Percentiles rank a stretch among this genome's conserved stretches.
These are phyloP conservation scores for Ensete ventricosum DNA, from an alignment of 176 grass and related monocot species.

Conservation along the genomic window DNA sequence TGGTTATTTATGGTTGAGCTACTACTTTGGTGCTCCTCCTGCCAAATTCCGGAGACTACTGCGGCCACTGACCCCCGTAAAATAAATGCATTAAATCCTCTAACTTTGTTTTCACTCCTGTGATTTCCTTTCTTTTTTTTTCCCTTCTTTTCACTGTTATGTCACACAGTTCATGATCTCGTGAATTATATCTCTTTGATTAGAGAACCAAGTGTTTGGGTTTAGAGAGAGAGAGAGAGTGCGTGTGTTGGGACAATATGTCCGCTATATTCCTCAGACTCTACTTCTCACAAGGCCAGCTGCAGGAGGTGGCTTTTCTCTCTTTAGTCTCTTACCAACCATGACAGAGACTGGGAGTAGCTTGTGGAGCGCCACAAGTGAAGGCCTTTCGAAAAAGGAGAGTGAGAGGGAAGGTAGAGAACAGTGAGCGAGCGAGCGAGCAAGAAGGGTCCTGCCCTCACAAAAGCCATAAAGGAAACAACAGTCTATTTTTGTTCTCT, in stretches of 20 bases:
- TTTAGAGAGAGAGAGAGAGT: too few species aligned
- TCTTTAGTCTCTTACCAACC: background rate
- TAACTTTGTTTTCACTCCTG: too few species aligned
- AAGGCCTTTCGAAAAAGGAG: background rate
- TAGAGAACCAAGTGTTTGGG: background rate
- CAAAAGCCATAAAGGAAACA: background rate
- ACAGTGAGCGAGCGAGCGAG: background rate
- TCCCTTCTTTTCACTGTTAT: background rate
- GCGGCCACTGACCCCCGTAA: too few species aligned
- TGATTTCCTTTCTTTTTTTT: background rate
- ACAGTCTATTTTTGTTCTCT: background rate
- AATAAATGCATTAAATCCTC: too few species aligned
- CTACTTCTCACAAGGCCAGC: background rate
- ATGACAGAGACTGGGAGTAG: too few species aligned
- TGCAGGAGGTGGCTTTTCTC: background rate
- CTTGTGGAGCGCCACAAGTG: too few species aligned
- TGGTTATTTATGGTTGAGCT: background rate
- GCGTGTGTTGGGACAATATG: background rate
- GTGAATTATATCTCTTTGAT: background rate
- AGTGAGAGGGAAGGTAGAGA: background rate
- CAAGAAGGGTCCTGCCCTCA: background rate
- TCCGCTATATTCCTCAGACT: background rate
- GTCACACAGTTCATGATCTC: background rate
- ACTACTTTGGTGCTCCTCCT: background rate
- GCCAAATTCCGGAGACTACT: background rate